Base-by-base conservation (phyloP, 2,329 filamentous ascomycete genomes). In the Spiromastix sp. region DNA sequence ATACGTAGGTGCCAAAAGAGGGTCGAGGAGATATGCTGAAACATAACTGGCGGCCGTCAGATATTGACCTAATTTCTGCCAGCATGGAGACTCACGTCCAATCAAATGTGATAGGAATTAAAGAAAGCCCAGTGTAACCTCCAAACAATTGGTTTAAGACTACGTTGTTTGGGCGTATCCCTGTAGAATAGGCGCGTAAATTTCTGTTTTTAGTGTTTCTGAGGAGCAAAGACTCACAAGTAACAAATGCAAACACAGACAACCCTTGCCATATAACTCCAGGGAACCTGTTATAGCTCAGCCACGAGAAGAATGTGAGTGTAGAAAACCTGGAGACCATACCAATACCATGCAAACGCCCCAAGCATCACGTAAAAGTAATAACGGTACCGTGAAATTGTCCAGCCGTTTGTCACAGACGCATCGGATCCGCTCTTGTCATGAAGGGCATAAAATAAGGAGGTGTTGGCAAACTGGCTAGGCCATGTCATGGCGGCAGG, bases 121-220 rank as follows among this genome's bases (percentile, higher is more conserved):
- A 49, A 0, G 75, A 81, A 3, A 85, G 43, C 0, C 81, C 81
- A 0, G 75, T 79, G 28, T 65, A 67, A 2, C 77, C 79, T 1
- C 81, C 81, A 45, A 85, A 85, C 1, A 85, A 50, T 52, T 85
- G 80, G 44, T 85, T 85, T 25, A 85, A 57, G 5, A 81, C 60
- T 0, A 73, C 64, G 39, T 72, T 81, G 34, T 81, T 66, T 2
- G 79, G 79, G 0, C 68, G 70, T 28, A 81, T 67, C 46, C 46
- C 40, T 47, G n/a, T 12, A 28, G 12, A 32, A 77, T n/a, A n/a
- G n/a, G n/a, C n/a, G n/a, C n/a, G n/a, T n/a, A n/a, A n/a, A n/a
- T n/a, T n/a, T n/a, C n/a, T n/a, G n/a, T n/a, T n/a, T n/a, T n/a
- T n/a, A n/a, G n/a, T n/a, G n/a, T n/a, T n/a, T n/a, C n/a, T n/a